Percentiles rank a stretch among this genome's conserved stretches.
phyloP scores from a whole-genome alignment of 1,139 yeast species.

The Saccharomyces hybrid region DNA sequence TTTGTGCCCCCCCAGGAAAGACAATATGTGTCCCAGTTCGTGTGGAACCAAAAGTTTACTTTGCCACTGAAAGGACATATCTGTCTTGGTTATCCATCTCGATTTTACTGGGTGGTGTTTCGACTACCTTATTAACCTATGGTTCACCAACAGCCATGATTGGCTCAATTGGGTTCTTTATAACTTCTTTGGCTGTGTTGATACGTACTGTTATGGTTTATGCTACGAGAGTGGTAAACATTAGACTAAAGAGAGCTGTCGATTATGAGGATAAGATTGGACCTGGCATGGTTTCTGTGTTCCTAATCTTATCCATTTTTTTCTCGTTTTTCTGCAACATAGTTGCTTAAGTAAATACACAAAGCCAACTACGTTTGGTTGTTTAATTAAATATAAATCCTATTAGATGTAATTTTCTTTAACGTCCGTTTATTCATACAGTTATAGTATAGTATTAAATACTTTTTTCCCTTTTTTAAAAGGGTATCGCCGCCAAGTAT shows the following conservation, averaged over 20 bases:
- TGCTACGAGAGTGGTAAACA: slow-evolving; percentile 74
- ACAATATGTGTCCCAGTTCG: slow-evolving; percentile 69
- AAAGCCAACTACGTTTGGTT: no score
- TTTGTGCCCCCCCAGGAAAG: slow-evolving; percentile 71
- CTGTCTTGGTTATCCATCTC: slow-evolving; percentile 73
- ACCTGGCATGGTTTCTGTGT: slow-evolving; percentile 73
- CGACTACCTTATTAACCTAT: slow-evolving; percentile 60
- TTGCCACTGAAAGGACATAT: slow-evolving; percentile 77
- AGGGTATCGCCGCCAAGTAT: no score
- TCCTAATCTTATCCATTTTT: slow-evolving; percentile 64
- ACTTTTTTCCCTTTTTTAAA: no score
- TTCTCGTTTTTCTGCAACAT: slow-evolving; percentile 49
- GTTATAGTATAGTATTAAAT: no score
- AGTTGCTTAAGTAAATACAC: no score
- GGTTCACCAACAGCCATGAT: slow-evolving; percentile 62
- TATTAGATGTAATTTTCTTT: no score
- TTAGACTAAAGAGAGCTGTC: slow-evolving; percentile 74
- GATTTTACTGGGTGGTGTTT: slow-evolving; percentile 64
- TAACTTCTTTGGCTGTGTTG: slow-evolving; percentile 69
- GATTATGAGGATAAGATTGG: slow-evolving; percentile 85
- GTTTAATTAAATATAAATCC: no score
- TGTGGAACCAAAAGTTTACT: slow-evolving; percentile 78
- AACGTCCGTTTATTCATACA: no score
- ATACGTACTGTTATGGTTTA: slow-evolving; percentile 68
- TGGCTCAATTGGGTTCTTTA: slow-evolving; percentile 84